A percentile compares a stretch with the other conserved stretches of the same genome.
These are phyloP conservation scores for Solanum hybrid DNA, from an alignment of 305 asterid genomes.

Conservation along the genomic window DNA sequence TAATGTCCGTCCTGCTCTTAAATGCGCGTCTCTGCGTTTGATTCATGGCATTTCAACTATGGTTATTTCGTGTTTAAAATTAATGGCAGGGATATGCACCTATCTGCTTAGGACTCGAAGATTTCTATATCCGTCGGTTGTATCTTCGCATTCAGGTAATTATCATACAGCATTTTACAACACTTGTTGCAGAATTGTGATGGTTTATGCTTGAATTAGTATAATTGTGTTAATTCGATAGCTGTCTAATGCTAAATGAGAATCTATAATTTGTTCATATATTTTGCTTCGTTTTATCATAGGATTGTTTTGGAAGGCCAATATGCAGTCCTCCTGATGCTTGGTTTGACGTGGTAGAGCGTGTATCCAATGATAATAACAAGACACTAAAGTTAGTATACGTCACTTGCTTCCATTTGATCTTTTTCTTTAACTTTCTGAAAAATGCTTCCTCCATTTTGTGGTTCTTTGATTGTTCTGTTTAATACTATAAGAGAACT, in stretches of 20 bases:
- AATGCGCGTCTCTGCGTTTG: background rate
- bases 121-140: conserved; percentile 85
- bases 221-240: background rate
- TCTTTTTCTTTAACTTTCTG: background rate
- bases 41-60: background rate
- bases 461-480: background rate
- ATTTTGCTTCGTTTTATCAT: background rate
- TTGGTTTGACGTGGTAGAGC: conserved; percentile 98
- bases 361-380: conserved; percentile 77
- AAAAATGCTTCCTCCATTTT: background rate
- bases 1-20: background rate
- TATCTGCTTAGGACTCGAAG: conserved; percentile 98
- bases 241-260: background rate
- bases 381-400: conserved; percentile 67
- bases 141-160: conserved; percentile 89
- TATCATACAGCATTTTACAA: background rate
- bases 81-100: conserved; percentile 86
- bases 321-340: conserved; percentile 97
- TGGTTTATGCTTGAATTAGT: background rate
- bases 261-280: background rate
- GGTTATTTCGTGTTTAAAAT: background rate
- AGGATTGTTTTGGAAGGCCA: conserved; percentile 98
- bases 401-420: background rate
- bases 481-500: background rate
- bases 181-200: background rate